Conservation (phyloP, 768 basidiomycete species). For the Mrakia gelida region DNA sequence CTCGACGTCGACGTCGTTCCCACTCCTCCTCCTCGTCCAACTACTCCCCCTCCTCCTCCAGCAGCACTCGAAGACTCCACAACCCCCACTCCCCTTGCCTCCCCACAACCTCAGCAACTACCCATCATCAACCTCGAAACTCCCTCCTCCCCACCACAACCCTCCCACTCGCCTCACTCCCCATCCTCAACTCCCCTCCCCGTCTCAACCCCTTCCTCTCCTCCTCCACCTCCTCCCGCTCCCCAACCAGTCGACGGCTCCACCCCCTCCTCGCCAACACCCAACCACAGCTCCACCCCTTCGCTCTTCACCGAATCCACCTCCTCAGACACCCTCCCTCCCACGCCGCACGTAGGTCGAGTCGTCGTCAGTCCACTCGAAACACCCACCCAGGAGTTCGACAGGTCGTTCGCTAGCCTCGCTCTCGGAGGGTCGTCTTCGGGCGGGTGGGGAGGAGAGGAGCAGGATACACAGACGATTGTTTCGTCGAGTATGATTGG, state of each 20-base stretch:
- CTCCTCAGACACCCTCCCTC: not conserved
- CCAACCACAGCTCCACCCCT: not conserved
- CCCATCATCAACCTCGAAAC: not conserved
- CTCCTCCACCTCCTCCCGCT: not conserved
- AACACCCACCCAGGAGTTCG: constrained; percentile 14
- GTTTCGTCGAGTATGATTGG: not conserved
- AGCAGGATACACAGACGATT: not conserved
- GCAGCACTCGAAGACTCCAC: not conserved
- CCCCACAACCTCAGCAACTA: not conserved
- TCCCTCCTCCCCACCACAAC: constrained; percentile 4
- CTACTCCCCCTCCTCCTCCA: constrained; percentile 8
- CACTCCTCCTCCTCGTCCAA: constrained; percentile 27
- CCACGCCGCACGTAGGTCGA: not conserved
- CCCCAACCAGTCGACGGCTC: not conserved
- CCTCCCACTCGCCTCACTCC: not conserved
- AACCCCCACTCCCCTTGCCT: not conserved
- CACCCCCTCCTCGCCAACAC: no score
- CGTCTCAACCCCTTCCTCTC: not conserved
- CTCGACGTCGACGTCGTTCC: constrained; percentile 7
- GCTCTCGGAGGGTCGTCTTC: constrained; percentile 9
- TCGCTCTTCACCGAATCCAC: not conserved
- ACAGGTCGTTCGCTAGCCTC: constrained; percentile 22
- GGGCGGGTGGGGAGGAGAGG: not conserved
- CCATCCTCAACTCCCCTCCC: constrained; percentile 12
- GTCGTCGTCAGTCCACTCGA: not conserved